These are phyloP conservation scores for Kwoniella botswanensis DNA, from an alignment of 768 basidiomycete genomes.

Conservation along the genomic window DNA sequence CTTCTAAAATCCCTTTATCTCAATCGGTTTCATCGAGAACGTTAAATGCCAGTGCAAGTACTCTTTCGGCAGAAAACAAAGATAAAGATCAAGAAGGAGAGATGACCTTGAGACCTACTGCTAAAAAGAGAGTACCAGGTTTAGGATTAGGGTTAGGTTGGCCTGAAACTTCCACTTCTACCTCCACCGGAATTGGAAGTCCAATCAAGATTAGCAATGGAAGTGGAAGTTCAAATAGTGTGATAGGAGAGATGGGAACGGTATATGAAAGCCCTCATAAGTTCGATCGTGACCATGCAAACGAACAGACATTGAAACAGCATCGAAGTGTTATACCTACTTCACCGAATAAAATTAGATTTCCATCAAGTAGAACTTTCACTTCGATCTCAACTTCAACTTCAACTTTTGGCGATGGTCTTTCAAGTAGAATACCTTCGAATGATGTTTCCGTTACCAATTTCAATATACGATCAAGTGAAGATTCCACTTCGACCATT, in stretches of 20 bases:
- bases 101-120: slow-evolving; percentile 34
- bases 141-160: slow-evolving; percentile 42
- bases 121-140: slow-evolving; percentile 15
- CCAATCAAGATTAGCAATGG: not conserved
- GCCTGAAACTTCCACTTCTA: slow-evolving; percentile 20
- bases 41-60: not conserved
- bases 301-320: not conserved
- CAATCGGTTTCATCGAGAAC: not conserved
- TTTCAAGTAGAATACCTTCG: not conserved
- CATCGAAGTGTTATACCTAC: not conserved
- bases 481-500: not conserved
- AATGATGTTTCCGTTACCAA: not conserved
- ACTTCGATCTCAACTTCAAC: slow-evolving; percentile 1
- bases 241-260: slow-evolving; percentile 2
- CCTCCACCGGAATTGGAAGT: not conserved
- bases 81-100: slow-evolving; percentile 1
- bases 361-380: not conserved
- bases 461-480: not conserved
- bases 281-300: not conserved
- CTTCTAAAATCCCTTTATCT: slow-evolving; percentile 1
- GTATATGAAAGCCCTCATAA: slow-evolving; percentile 1
- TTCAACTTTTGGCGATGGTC: not conserved
- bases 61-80: not conserved
- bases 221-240: not conserved
- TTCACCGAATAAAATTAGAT: slow-evolving; percentile 3